A percentile compares a stretch with the other conserved stretches of the same genome.
phyloP scores from a whole-genome alignment of 2,329 filamentous ascomycete genomes.

The Colletotrichum agaves region DNA sequence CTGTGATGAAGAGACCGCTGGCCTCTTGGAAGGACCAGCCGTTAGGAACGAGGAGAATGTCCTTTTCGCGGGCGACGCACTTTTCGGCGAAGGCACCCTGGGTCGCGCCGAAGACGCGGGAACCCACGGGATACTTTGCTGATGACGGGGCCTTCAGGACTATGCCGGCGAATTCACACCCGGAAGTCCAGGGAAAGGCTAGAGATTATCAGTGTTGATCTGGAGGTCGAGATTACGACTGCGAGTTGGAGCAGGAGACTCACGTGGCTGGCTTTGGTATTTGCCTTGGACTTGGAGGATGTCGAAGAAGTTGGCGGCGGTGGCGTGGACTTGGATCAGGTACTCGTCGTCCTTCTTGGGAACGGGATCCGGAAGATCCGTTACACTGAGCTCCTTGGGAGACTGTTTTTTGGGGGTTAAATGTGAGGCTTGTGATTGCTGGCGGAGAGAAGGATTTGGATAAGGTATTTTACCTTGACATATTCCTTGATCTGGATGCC shows the following conservation, averaged over 20 bases:
- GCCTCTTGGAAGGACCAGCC: conserved; percentile 89
- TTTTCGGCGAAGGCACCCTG: conserved; percentile 90
- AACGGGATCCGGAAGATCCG: conserved; percentile 77
- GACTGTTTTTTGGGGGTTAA: conserved; percentile 63
- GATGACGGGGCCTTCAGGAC: conserved; percentile 73
- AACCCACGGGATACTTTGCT: conserved; percentile 78
- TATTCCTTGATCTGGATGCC: conserved; percentile 80
- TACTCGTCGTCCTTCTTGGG: conserved; percentile 81
- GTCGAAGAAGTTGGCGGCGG: conserved; percentile 97
- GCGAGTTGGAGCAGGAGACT: conserved; percentile 36
- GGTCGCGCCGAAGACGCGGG: conserved; percentile 85
- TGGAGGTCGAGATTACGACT: not conserved
- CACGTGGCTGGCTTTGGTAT: conserved; percentile 89
- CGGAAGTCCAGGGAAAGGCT: conserved; percentile 87
- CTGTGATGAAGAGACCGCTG: conserved; percentile 90
- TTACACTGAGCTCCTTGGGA: conserved; percentile 81
- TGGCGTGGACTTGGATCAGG: conserved; percentile 85
- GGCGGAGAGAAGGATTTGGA: conserved; percentile 16
- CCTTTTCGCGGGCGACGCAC: conserved; percentile 72
- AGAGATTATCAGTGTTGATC: not conserved
- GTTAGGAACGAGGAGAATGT: conserved; percentile 77
- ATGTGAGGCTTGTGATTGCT: not conserved
- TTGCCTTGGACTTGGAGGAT: conserved; percentile 94
- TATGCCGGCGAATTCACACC: conserved; percentile 86
- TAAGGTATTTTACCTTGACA: conserved; percentile 71